Evolutionary conservation across 768 basidiomycete species (phyloP).

Genomic region (Tremella yokohamensis): DNA sequence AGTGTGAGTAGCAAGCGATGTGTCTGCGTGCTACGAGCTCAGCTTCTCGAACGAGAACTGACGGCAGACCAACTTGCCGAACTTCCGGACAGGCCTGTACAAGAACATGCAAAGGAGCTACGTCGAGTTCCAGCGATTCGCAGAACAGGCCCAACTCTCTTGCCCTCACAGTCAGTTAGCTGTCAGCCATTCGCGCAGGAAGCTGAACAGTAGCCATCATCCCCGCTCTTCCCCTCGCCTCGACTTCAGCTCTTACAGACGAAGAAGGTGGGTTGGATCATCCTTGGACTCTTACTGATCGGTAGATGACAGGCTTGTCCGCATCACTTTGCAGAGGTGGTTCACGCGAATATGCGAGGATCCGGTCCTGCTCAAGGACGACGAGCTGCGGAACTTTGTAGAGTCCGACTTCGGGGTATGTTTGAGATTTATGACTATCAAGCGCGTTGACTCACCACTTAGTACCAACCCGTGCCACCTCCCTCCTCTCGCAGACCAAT

Average conservation of each 20-base stretch:
- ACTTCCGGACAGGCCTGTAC: conserved; percentile 61
- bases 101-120: conserved; percentile 94
- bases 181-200: neutral
- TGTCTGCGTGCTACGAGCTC: neutral
- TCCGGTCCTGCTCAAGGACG: conserved; percentile 78
- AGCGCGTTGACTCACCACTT: neutral
- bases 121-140: conserved; percentile 88
- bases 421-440: neutral
- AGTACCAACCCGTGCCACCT: conserved; percentile 50
- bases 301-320: conserved; percentile 83
- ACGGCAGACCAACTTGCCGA: conserved; percentile 81
- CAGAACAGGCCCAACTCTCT: conserved; percentile 79
- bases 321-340: conserved; percentile 93
- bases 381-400: conserved; percentile 89
- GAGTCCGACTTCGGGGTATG: conserved; percentile 88
- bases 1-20: conserved; percentile 64
- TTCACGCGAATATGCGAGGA: conserved; percentile 89
- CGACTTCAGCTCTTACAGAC: conserved; percentile 93
- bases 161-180: conserved; percentile 72
- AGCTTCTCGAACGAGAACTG: conserved; percentile 4
- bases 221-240: conserved; percentile 90
- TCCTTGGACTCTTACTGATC: conserved; percentile 4
- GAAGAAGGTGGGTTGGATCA: conserved; percentile 62
- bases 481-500: conserved; percentile 24
- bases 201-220: conserved; percentile 61